Base-by-base conservation (phyloP, 177 flowering plant species). In the Tripterygium wilfordii region DNA sequence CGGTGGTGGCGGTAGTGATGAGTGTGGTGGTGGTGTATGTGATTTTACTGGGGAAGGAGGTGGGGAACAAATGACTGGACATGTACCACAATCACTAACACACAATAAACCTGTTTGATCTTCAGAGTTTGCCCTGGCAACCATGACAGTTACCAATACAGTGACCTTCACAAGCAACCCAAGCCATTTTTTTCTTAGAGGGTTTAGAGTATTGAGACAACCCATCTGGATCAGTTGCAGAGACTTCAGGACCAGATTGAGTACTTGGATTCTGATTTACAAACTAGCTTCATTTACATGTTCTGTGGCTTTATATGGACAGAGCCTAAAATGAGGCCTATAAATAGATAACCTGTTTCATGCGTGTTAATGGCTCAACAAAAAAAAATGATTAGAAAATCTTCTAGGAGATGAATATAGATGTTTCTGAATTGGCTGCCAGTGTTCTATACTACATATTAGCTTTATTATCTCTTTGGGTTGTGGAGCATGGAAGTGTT, bases 51-150 rank as follows among this genome's bases (percentile, higher is more conserved):
- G 20, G 10, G 63, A 56, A 15, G 74, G 68, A 15, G 77, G 71
- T 12, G 74, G 68, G 31, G 73, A 49, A n/a, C 77, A 72, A 33
- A 65, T 61, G 47, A 42, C 49, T 1, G 77, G 73, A 41, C 77
- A 72, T 2, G 70, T 72, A 12, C 53, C 20, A 24, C 77, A 72
- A 4, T 72, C 74, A 28, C 74, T 68, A 27, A 69, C 63, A 45
- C 77, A 72, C 9, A 68, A 46, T 22, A 50, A 26, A 6, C 70
- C 62, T 0, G 58, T 12, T 9, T 57, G 67, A 10, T 23, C 45
- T 4, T 44, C 51, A 12, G 65, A 24, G 3, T 38, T 36, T 19
- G 35, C 57, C 22, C 24, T 33, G 8, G 42, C 46, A 5, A 25
- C 25, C 56, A 54, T 39, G 45, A 41, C 20, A 25, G 43, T 42